A percentile compares a stretch with the other conserved stretches of the same genome.
Conservation (phyloP, 164 flowering plant species). For the Tetrastigma voinierianum region DNA sequence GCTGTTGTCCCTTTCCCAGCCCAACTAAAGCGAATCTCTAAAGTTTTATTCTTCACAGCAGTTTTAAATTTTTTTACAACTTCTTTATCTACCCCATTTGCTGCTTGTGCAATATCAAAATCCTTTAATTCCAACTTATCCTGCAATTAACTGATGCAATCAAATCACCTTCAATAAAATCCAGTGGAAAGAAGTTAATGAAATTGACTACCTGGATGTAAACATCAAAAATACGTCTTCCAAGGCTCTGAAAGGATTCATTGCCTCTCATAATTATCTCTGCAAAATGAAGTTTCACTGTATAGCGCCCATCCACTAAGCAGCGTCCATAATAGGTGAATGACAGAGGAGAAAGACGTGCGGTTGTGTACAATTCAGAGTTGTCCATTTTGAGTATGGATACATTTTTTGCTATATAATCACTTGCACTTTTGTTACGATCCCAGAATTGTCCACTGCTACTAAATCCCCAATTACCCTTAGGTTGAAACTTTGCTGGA, state of each 20-base stretch:
- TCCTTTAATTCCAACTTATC: slow-evolving; percentile 30
- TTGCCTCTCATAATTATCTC: slow-evolving; percentile 30
- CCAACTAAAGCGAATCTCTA: slow-evolving; percentile 9
- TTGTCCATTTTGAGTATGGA: slow-evolving; percentile 11
- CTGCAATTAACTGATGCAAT: slow-evolving; percentile 19
- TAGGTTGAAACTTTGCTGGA: slow-evolving; percentile 8
- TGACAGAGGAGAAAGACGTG: slow-evolving; percentile 39
- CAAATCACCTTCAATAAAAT: not conserved
- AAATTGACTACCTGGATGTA: slow-evolving; percentile 31
- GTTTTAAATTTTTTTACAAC: not conserved
- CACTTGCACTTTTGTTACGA: not conserved
- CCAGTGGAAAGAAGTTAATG: not conserved
- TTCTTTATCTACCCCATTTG: slow-evolving; percentile 35
- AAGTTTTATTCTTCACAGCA: not conserved
- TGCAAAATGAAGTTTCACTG: slow-evolving; percentile 40
- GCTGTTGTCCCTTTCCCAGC: too few species aligned
- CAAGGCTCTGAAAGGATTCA: slow-evolving; percentile 18
- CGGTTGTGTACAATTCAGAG: slow-evolving; percentile 23
- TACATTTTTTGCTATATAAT: slow-evolving; percentile 12
- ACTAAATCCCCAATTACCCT: slow-evolving; percentile 22
- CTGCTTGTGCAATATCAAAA: slow-evolving; percentile 44
- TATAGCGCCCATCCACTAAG: slow-evolving; percentile 32
- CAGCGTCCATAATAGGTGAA: slow-evolving; percentile 39
- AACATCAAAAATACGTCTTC: slow-evolving; percentile 40
- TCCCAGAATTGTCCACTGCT: slow-evolving; percentile 27